Evolutionary conservation across 148 eudicot species (phyloP), one percentile per base, ranked within the genome.

Genomic region (Cornus kousa): DNA sequence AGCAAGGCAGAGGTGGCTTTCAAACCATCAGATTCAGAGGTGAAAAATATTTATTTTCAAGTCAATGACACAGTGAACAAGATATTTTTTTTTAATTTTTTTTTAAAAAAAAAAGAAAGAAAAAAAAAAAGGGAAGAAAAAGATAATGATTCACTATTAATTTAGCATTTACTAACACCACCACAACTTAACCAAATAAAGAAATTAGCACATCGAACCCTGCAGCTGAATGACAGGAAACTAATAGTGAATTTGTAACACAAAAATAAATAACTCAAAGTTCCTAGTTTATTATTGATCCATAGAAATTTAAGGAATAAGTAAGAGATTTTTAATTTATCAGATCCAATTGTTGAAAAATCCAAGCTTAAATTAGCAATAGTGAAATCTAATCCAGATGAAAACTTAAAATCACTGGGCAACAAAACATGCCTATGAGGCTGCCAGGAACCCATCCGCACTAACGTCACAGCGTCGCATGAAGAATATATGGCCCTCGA

Each of bases 161-260:
- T 50, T 55, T 50, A 19, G 75, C 32, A 73, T 46, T 50, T 11
- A 73, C 60, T 71, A 71, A n/a, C 32, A 71, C 33, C 22, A 39
- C 64, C 11, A 23, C 50, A 57, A 72, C 59, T 43, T 23, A 46
- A n/a, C 33, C 23, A 20, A 11, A 55, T 12, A 46, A 55, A 72
- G 19, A 60, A 48, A 48, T 13, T 14, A 72, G 9, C 74, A 43
- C 2, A 23, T 28, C 28, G 28, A 28, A 28, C 28, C 28, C 9
- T 46, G 60, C 60, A n/a, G 60, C 60, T 70, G 24, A 48, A 72
- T 71, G 22, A 48, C 20, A 72, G 60, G 60, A 24, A 72, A 72
- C 4, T 46, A 48, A 46, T 46, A 72, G 0, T 12, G 35, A 22
- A 22, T n/a, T 12, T 3, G 35, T 2, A 39, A 17, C 3, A 39